Base-by-base conservation (phyloP, 176 grass and related monocot genomes). In the bread wheat (Triticum aestivum) region DNA sequence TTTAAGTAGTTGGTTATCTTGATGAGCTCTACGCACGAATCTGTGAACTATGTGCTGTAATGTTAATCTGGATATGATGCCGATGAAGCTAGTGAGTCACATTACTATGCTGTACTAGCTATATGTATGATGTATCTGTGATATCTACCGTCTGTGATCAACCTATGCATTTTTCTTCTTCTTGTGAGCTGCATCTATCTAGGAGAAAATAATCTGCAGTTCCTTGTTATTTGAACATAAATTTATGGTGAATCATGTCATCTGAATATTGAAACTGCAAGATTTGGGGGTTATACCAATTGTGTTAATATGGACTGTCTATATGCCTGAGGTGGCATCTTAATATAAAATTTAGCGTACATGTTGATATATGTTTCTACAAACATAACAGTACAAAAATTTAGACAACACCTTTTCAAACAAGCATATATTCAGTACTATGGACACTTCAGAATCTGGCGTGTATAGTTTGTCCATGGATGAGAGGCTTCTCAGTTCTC, bases 321-420 rank as follows among this genome's bases (percentile, higher is more conserved):
- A 34, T 64, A 47, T 67, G 3, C 5, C 52, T 82, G 79, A 71
- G 65, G 29, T 83, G 65, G 17, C 12, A 82, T 69, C 65, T 66
- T 65, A 34, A 58, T 71, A 59, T 56, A 21, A 38, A 56, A 82
- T 38, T 58, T 26, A 17, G 30, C 12, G 6, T 4, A 38, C 47
- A 39, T 15, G 10, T 24, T 23, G 6, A 51, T 51, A 11, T 82
- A 24, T 69, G 18, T 56, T 61, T 61, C 23, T 59, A 37, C 27
- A 32, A 1, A 81, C 24, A 75, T 38, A 37, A 24, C 4, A 42
- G 4, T 12, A 74, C 32, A 84, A 44, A 21, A 20, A 17, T 1
- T 23, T 62, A 14, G 63, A 35, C 20, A 65, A 21, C 8, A 76
- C 61, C 23, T 65, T 27, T 51, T 51, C 27, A 35, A 47, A 32